A percentile compares a stretch with the other conserved stretches of the same genome.
phyloP scores from a whole-genome alignment of 176 grass and related monocot genomes.

The barley (Hordeum vulgare) region DNA sequence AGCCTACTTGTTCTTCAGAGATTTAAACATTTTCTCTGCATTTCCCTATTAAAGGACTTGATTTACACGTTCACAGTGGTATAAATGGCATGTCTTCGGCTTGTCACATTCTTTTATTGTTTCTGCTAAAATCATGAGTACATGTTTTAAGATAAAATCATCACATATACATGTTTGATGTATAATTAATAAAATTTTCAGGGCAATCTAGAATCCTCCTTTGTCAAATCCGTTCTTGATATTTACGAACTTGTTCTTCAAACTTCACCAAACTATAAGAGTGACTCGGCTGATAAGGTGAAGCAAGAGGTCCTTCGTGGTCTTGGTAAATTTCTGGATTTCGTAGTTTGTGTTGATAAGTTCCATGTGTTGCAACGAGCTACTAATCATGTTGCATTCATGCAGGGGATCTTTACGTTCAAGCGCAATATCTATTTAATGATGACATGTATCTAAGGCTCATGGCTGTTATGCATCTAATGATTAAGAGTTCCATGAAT shows the following conservation, averaged over 20 bases:
- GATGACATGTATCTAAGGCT: conserved; percentile 90
- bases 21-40: neutral
- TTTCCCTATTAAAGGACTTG: neutral
- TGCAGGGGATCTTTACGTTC: conserved; percentile 89
- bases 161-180: conserved; percentile 16
- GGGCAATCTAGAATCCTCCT: conserved; percentile 82
- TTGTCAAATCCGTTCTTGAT: conserved; percentile 90
- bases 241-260: conserved; percentile 96
- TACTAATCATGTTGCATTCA: conserved; percentile 29
- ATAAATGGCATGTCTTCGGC: conserved; percentile 21
- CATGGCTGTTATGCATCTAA: conserved; percentile 67
- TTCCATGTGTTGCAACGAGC: conserved; percentile 13
- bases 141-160: neutral
- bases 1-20: neutral
- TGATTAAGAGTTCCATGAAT: conserved; percentile 72
- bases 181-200: conserved; percentile 25
- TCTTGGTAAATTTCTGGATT: conserved; percentile 68
- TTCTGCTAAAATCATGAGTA: neutral
- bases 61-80: conserved; percentile 1
- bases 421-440: conserved; percentile 78
- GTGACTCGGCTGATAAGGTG: conserved; percentile 72
- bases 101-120: neutral
- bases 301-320: conserved; percentile 96
- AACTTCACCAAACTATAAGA: conserved; percentile 85
- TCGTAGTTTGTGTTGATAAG: neutral